Evolutionary conservation across 352 stramenopile genomes (phyloP).

Genomic region (Phytophthora syringae): DNA sequence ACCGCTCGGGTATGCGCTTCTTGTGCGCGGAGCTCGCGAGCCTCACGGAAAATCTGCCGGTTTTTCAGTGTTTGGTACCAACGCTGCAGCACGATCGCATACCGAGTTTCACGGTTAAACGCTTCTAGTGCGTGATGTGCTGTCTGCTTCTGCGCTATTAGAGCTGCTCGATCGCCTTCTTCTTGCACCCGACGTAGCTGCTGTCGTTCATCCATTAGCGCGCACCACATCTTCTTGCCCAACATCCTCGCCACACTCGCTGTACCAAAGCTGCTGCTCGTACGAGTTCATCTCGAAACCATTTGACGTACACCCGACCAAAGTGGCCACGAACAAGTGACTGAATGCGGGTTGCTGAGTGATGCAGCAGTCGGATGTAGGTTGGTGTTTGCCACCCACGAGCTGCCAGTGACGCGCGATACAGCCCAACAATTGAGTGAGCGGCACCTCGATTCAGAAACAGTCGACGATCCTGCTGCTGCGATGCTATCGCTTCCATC

Average conservation of each 20-base stretch:
- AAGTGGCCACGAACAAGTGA: constrained; percentile 61
- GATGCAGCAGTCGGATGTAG: constrained; percentile 47
- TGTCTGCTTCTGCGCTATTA: constrained; percentile 66
- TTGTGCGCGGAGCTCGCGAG: constrained; percentile 27
- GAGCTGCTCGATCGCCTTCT: constrained; percentile 63
- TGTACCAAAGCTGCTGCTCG: constrained; percentile 49
- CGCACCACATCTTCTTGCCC: constrained; percentile 63
- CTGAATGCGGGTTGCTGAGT: constrained; percentile 62
- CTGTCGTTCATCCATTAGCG: constrained; percentile 49
- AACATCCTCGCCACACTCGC: constrained; percentile 69
- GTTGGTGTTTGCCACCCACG: constrained; percentile 72
- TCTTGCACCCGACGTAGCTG: constrained; percentile 56
- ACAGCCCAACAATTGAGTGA: constrained; percentile 52
- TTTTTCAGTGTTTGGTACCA: constrained; percentile 69
- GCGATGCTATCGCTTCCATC: constrained; percentile 27
- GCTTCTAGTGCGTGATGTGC: constrained; percentile 64
- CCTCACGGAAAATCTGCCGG: constrained; percentile 62
- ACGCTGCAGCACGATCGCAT: constrained; percentile 60
- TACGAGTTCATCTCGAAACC: constrained; percentile 40
- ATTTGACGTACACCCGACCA: constrained; percentile 37
- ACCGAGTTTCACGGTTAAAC: constrained; percentile 38
- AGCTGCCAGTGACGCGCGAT: constrained; percentile 48
- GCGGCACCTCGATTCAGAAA: constrained; percentile 69
- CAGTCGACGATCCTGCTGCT: constrained; percentile 27
- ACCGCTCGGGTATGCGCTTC: constrained; percentile 32